A percentile compares a stretch with the other conserved stretches of the same genome.
These are phyloP conservation scores for Symmetrospora coprosmae DNA, from an alignment of 768 basidiomycete genomes.

Conservation along the genomic window DNA sequence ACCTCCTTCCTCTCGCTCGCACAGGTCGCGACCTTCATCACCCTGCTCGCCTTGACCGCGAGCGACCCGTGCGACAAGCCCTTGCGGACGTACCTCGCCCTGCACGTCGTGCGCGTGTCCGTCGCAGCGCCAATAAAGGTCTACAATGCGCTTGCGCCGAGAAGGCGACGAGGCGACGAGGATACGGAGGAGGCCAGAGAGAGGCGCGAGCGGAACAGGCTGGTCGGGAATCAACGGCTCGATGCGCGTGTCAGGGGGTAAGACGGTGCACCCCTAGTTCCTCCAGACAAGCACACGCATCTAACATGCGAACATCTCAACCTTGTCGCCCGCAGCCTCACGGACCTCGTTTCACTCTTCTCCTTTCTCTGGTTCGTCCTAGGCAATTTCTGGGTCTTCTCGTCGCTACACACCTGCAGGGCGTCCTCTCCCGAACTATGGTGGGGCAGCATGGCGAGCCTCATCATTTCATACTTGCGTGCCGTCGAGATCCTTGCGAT, in stretches of 20 bases:
- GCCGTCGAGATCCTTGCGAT: conserved; percentile 28
- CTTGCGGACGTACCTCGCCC: conserved; percentile 24
- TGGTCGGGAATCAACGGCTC: conserved; percentile 14
- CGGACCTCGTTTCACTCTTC: conserved; percentile 13
- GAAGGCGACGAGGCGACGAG: conserved; percentile 10
- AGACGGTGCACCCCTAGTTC: no score
- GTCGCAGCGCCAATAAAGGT: conserved; percentile 23
- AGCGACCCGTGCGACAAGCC: conserved; percentile 25
- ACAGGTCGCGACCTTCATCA: conserved; percentile 27
- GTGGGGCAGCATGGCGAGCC: conserved; percentile 21
- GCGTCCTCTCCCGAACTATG: conserved; percentile 21
- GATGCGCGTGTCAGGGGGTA: conserved; percentile 15
- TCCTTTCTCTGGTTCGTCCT: conserved; percentile 21
- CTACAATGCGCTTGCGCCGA: conserved; percentile 19
- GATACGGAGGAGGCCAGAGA: neutral
- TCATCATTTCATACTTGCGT: conserved; percentile 27
- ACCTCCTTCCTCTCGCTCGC: conserved; percentile 7
- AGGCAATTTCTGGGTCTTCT: conserved; percentile 27
- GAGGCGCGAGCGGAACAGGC: conserved; percentile 1
- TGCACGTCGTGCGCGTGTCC: conserved; percentile 23
- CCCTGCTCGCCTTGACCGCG: conserved; percentile 19
- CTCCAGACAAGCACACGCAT: neutral
- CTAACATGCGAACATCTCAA: neutral
- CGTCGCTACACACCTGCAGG: neutral
- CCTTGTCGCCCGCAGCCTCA: neutral